Conservation (phyloP, 83 land plant species). For the Picea engelmannii region DNA sequence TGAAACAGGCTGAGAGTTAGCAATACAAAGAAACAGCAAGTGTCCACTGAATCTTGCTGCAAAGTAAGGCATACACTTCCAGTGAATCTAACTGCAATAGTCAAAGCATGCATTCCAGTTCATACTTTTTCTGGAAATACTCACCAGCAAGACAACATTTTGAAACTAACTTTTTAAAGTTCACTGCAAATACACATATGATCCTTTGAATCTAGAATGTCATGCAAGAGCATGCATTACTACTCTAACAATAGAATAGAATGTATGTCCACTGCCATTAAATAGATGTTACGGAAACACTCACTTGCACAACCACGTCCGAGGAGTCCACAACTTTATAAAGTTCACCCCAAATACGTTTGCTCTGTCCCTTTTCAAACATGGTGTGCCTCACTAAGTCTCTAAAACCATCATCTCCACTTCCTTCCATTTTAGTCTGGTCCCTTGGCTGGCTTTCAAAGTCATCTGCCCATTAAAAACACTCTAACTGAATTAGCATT, state of each 20-base stretch:
- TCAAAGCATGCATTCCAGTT: not conserved
- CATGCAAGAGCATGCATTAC: no score
- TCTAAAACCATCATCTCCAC: slow-evolving; percentile 79
- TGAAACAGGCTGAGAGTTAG: no score
- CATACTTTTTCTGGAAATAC: not conserved
- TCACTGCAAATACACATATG: not conserved
- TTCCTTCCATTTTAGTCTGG: slow-evolving; percentile 32
- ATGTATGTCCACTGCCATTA: not conserved
- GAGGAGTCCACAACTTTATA: slow-evolving; percentile 99
- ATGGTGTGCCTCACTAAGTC: slow-evolving; percentile 88
- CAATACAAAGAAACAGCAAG: no score
- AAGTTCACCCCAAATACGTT: slow-evolving; percentile 98
- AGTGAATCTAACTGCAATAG: not conserved
- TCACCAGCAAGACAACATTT: not conserved
- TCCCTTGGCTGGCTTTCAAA: slow-evolving; percentile 58
- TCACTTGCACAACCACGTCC: slow-evolving; percentile 96
- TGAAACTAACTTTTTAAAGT: not conserved
- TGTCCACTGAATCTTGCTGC: not conserved
- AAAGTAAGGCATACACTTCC: not conserved
- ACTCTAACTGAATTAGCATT: not conserved
- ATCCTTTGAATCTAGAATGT: no score
- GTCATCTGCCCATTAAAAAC: slow-evolving; percentile 41
- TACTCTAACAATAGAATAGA: not conserved
- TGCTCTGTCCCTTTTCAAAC: slow-evolving; percentile 99
- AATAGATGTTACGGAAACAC: slow-evolving; percentile 7